Conservation (phyloP, 2,329 filamentous ascomycete species). For the Westerdykella sp. region DNA sequence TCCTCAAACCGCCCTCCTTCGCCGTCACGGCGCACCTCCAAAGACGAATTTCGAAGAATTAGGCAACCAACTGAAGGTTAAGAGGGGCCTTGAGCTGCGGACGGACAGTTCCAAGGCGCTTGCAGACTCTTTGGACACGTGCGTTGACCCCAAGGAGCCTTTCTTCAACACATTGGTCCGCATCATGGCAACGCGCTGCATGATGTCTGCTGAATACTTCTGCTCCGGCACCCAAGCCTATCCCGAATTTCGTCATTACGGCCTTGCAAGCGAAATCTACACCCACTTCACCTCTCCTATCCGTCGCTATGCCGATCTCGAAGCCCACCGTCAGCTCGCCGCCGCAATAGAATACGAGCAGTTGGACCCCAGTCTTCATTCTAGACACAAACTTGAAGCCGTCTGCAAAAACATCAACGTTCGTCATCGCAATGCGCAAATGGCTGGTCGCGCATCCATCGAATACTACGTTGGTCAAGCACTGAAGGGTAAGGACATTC, state of each 20-base stretch:
- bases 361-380: conserved; percentile 73
- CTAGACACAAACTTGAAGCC: conserved; percentile 76
- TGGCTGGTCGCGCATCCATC: conserved; percentile 87
- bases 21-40: conserved; percentile 84
- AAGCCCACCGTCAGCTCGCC: conserved; percentile 88
- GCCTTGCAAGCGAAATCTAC: conserved; percentile 92
- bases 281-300: conserved; percentile 98
- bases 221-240: conserved; percentile 88
- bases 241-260: conserved; percentile 94
- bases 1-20: conserved; percentile 89
- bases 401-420: conserved; percentile 99
- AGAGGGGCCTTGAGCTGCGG: conserved; percentile 71
- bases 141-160: conserved; percentile 70
- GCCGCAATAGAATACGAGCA: conserved; percentile 91
- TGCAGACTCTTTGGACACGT: conserved; percentile 83
- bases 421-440: conserved; percentile 92
- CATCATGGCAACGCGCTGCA: conserved; percentile 96
- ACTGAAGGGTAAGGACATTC: conserved; percentile 66
- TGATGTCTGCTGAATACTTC: conserved; percentile 99
- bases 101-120: conserved; percentile 88
- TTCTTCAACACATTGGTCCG: conserved; percentile 99
- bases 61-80: conserved; percentile 80
- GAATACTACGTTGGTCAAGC: conserved; percentile 98
- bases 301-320: conserved; percentile 91
- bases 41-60: conserved; percentile 97